Base-by-base conservation (phyloP, 2,329 filamentous ascomycete species). In the Aureobasidium lini region DNA sequence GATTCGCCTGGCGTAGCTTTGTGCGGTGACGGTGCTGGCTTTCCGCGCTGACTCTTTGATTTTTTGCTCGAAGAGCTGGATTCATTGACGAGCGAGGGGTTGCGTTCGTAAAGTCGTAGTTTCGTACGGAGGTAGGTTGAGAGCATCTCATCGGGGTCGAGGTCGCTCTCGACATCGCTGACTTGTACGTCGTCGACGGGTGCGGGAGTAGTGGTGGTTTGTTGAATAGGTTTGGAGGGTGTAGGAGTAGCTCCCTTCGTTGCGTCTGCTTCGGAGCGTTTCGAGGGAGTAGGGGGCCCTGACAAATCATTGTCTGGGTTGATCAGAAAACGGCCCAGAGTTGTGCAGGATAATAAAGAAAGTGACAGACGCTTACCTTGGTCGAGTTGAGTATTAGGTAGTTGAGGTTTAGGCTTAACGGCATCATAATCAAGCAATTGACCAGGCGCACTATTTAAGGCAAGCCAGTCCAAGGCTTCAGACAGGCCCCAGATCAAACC, bases 381-480 rank as follows among this genome's bases (percentile, higher is more conserved):
- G n/a, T 57, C 44, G 39, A 40, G 37, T 32, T 40, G n/a, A 6
- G 18, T 13, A 47, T 28, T 46, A 7, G 47, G 34, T 15, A 50
- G n/a, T 34, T 57, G 59, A 29, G 62, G 37, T 54, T 64, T 68
- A 15, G 65, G 65, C 61, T 65, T 69, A 32, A 66, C 60, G 46
- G 63, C 64, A 61, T 73, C 71, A 59, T 72, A 73, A 13, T 72
- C 69, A 57, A 64, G 60, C 23, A 72, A 62, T 50, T 70, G 66
- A 23, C 62, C 64, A 29, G 59, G 39, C 13, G 80, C 75, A 66
- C 87, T 89, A 69, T 94, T 84, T 64, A 89, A 78, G n/a, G 90
- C 89, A 57, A 97, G 80, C 90, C 91, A 96, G 66, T 96, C 90
- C 18, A 99, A 72, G 29, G 89, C 85, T 73, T 96, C 92, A 62